These are phyloP conservation scores for slime mould (Dictyostelium discoideum) DNA, from an alignment of 78 protist species.

Conservation along the genomic window DNA sequence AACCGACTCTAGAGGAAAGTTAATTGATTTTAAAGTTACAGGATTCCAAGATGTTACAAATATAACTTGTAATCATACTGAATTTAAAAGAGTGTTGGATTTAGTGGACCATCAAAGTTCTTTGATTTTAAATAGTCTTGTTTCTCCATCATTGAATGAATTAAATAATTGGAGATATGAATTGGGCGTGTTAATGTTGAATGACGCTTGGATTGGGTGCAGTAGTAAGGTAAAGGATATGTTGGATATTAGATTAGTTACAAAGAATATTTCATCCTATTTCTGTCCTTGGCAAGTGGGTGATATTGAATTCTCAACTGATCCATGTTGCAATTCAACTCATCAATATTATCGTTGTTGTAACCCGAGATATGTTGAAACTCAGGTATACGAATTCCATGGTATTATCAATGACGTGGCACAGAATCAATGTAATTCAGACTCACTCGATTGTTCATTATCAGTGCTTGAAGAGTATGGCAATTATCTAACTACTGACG, in stretches of 20 bases:
- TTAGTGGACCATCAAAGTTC: neutral
- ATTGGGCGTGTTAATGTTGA: neutral
- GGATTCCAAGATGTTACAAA: neutral
- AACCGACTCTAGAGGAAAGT: neutral
- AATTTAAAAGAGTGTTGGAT: neutral
- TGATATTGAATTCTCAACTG: neutral
- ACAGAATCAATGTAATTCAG: neutral
- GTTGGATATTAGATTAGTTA: neutral
- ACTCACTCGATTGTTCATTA: neutral
- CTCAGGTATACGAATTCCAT: neutral
- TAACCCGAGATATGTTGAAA: neutral
- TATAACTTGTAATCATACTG: neutral
- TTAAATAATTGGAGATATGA: slow-evolving; percentile 2
- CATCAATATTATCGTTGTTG: neutral
- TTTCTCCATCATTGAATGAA: neutral
- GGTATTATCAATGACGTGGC: neutral
- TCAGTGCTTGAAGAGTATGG: neutral
- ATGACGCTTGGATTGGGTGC: neutral
- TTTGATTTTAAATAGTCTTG: neutral
- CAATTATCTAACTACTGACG: neutral
- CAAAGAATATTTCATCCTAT: neutral
- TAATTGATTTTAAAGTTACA: neutral
- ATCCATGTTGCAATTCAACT: neutral
- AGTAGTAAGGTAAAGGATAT: neutral
- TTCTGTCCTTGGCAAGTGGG: neutral